These are phyloP conservation scores for Diversispora epigaea DNA, from an alignment of 192 early-diverging fungal species.

Conservation along the genomic window DNA sequence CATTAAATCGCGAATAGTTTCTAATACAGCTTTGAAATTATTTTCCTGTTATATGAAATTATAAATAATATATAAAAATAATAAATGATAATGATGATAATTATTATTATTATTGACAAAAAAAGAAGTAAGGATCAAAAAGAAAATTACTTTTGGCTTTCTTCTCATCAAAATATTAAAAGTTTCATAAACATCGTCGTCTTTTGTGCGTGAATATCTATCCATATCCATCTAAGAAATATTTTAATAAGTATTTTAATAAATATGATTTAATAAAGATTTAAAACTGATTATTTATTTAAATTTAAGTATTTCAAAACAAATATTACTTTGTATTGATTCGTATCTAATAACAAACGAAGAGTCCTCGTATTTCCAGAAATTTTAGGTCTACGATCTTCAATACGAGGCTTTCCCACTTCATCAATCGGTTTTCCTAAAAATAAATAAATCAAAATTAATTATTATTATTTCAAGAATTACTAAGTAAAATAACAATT, in stretches of 20 bases:
- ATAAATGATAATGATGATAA: not conserved
- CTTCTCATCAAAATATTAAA: slow-evolving; percentile 93
- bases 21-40: slow-evolving; percentile 91
- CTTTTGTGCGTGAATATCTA: slow-evolving; percentile 43
- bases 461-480: slow-evolving; percentile 33
- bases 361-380: slow-evolving; percentile 57
- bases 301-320: not conserved
- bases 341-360: slow-evolving; percentile 80
- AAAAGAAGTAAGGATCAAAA: not conserved
- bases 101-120: not conserved
- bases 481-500: not conserved
- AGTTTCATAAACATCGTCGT: slow-evolving; percentile 68
- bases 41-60: slow-evolving; percentile 62
- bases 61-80: no score
- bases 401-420: slow-evolving; percentile 42
- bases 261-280: no score
- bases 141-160: slow-evolving; percentile 47
- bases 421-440: slow-evolving; percentile 50
- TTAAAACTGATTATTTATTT: not conserved
- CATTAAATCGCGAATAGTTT: slow-evolving; percentile 87
- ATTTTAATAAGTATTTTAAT: no score
- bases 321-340: slow-evolving; percentile 69
- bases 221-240: slow-evolving; percentile 52
- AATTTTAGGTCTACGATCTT: slow-evolving; percentile 36
- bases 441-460: not conserved